These are phyloP conservation scores for Arabis hirsuta DNA, from an alignment of 345 rosid species.

Conservation along the genomic window DNA sequence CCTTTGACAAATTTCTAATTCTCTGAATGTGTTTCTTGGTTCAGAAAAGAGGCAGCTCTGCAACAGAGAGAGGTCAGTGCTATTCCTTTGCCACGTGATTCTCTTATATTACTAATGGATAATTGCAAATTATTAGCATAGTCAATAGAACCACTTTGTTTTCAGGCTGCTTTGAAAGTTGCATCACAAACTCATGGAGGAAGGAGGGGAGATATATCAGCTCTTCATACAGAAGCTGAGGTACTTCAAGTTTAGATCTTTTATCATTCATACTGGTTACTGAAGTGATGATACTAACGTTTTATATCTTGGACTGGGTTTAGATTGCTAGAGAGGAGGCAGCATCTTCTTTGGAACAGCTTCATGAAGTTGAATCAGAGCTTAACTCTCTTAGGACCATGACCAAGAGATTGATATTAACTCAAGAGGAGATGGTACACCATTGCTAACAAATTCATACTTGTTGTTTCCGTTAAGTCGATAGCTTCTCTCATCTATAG, in stretches of 20 bases:
- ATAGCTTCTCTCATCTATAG: slow-evolving; percentile 48
- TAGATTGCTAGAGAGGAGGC: slow-evolving; percentile 81
- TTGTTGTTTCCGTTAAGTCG: slow-evolving; percentile 25
- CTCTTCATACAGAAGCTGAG: slow-evolving; percentile 78
- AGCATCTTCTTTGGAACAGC: slow-evolving; percentile 65
- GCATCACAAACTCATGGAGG: slow-evolving; percentile 62
- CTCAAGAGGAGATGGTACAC: slow-evolving; percentile 92
- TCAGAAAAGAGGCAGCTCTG: slow-evolving; percentile 90
- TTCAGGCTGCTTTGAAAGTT: slow-evolving; percentile 72
- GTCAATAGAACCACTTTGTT: slow-evolving; percentile 32
- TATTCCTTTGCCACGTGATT: slow-evolving; percentile 1
- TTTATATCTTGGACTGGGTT: slow-evolving; percentile 27
- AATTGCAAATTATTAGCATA: neutral
- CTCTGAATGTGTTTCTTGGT: slow-evolving; percentile 39
- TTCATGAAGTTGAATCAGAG: slow-evolving; percentile 68
- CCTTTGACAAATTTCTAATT: slow-evolving; percentile 27
- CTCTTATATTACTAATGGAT: neutral
- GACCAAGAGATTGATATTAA: slow-evolving; percentile 75
- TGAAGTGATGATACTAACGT: slow-evolving; percentile 18
- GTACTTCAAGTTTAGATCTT: slow-evolving; percentile 47
- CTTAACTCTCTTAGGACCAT: slow-evolving; percentile 59
- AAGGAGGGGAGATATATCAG: slow-evolving; percentile 54
- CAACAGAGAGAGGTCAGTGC: slow-evolving; percentile 90
- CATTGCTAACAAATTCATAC: slow-evolving; percentile 20
- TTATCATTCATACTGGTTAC: slow-evolving; percentile 29